Conservation (phyloP, 148 eudicot genomes). For the Silene latifolia region DNA sequence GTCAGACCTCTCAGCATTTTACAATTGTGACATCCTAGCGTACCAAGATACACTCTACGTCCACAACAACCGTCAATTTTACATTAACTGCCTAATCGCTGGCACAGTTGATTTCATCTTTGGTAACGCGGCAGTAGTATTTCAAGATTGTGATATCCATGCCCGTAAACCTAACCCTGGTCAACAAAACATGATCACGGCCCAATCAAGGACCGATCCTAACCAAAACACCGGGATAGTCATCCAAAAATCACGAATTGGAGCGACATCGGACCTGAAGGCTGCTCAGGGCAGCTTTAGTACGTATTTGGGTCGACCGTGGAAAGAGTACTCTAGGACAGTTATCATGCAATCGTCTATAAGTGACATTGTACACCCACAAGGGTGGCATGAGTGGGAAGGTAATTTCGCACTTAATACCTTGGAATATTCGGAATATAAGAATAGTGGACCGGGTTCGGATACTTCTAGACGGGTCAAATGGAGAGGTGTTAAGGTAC, state of each 20-base stretch:
- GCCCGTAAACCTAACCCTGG: constrained; percentile 28
- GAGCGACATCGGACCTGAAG: constrained; percentile 20
- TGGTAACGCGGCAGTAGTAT: constrained; percentile 32
- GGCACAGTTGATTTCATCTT: constrained; percentile 33
- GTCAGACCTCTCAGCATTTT: constrained; percentile 26
- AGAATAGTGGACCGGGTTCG: constrained; percentile 24
- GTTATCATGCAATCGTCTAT: constrained; percentile 21
- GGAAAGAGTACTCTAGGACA: constrained; percentile 33
- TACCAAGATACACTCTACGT: constrained; percentile 39
- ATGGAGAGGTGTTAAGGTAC: constrained; percentile 25
- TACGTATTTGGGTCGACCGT: constrained; percentile 29
- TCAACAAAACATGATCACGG: constrained; percentile 33
- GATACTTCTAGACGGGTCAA: constrained; percentile 21
- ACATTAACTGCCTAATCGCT: constrained; percentile 27
- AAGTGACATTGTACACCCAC: constrained; percentile 24
- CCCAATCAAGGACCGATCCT: constrained; percentile 31
- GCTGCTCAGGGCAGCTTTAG: constrained; percentile 10
- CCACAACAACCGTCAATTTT: constrained; percentile 33
- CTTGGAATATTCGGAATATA: constrained; percentile 25
- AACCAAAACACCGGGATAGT: constrained; percentile 36
- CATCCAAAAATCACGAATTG: constrained; percentile 32
- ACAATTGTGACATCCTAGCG: constrained; percentile 30
- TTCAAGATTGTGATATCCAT: constrained; percentile 34
- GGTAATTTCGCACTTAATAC: constrained; percentile 27
- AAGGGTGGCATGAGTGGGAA: constrained; percentile 32